phyloP scores from a whole-genome alignment of 495 filamentous ascomycete genomes.

The Talaromyces thailandensis region DNA sequence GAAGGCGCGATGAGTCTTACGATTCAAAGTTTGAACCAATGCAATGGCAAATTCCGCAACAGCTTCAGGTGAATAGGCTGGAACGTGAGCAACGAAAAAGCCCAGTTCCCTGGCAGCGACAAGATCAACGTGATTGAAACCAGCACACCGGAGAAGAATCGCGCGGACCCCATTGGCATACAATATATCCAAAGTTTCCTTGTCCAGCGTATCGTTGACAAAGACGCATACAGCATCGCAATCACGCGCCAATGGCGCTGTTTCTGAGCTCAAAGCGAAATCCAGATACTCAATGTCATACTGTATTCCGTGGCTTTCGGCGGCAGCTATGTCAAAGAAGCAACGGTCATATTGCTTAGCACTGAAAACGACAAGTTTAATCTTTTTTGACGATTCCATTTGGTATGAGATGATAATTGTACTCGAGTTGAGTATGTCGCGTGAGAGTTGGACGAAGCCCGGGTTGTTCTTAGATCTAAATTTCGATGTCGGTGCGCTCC shows the following conservation, averaged over 20 bases:
- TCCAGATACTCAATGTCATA: not conserved
- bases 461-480: not conserved
- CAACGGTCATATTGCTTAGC: not conserved
- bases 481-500: not conserved
- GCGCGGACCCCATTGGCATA: not conserved
- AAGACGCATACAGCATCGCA: not conserved
- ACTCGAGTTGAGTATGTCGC: no score
- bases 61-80: constrained; percentile 61
- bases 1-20: constrained; percentile 62
- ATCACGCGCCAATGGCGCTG: not conserved
- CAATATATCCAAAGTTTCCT: not conserved
- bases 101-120: not conserved
- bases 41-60: constrained; percentile 66
- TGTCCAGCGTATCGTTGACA: not conserved
- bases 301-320: not conserved
- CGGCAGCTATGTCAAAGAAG: not conserved
- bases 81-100: constrained; percentile 26
- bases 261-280: not conserved
- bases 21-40: constrained; percentile 59
- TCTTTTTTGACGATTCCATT: not conserved
- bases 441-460: not conserved
- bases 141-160: not conserved
- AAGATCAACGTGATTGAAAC: not conserved
- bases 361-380: not conserved
- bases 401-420: not conserved